Evolutionary conservation across 495 filamentous ascomycete genomes (phyloP).

Genomic region (Monascus purpureus): DNA sequence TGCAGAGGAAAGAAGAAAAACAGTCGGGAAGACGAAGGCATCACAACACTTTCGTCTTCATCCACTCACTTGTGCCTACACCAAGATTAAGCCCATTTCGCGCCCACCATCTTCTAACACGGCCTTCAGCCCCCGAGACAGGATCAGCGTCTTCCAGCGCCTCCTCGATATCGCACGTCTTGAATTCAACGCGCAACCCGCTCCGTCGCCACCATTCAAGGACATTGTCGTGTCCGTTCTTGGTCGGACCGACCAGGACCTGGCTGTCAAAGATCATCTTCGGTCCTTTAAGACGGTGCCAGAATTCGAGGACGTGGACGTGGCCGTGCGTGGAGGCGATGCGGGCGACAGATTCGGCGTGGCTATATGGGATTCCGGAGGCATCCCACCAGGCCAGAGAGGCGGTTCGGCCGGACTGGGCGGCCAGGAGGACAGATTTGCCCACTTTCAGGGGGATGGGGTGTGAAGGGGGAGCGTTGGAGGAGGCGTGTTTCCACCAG

Average conservation of each 20-base stretch:
- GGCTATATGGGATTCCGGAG: constrained; percentile 56
- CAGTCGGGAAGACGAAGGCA: not conserved
- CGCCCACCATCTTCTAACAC: constrained; percentile 80
- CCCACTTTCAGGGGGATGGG: constrained; percentile 57
- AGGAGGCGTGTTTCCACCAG: constrained; percentile 69
- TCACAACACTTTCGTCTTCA: constrained; percentile 59
- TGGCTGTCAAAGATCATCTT: constrained; percentile 84
- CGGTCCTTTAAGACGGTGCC: constrained; percentile 62
- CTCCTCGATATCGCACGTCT: constrained; percentile 91
- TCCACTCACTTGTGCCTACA: constrained; percentile 82
- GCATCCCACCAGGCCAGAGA: constrained; percentile 74
- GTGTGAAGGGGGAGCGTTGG: constrained; percentile 10
- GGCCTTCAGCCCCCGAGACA: constrained; percentile 42
- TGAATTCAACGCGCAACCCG: constrained; percentile 71
- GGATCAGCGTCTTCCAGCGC: constrained; percentile 76
- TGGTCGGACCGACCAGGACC: constrained; percentile 77
- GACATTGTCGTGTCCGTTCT: constrained; percentile 69
- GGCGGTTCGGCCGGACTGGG: constrained; percentile 57
- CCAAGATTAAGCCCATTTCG: constrained; percentile 76
- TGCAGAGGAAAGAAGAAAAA: not conserved
- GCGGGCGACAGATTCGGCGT: constrained; percentile 65
- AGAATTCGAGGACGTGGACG: constrained; percentile 68
- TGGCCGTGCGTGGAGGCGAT: constrained; percentile 79
- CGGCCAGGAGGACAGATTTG: constrained; percentile 64
- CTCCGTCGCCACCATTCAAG: constrained; percentile 84